Evolutionary conservation across 441 rosid species (phyloP), one percentile per base, ranked within the genome.

Genomic region (Euphorbia celastroides): DNA sequence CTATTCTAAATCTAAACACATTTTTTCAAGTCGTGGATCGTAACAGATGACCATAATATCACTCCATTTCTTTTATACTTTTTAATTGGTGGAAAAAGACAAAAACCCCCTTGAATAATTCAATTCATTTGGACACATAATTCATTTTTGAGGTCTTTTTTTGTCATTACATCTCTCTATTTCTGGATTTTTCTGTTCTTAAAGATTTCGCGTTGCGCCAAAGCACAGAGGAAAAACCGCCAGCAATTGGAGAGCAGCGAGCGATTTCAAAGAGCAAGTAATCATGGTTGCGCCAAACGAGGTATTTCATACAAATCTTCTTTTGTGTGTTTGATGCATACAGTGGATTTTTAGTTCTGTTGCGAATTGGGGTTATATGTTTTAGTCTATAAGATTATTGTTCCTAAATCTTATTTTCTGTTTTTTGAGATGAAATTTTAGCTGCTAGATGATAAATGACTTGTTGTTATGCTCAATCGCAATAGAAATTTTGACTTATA

Each of bases 251-350:
- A 22, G 30, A 22, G 30, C 44, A 11, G n/a, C 22, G 63, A 34
- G 23, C 55, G 0, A 38, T n/a, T 11, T 11, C 65, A 38, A 36
- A 42, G 38, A 56, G 30, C 52, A 51, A 17, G 16, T 27, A 55
- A 69, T 30, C 54, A 80, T 80, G 81, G 77, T 69, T 27, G 60
- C 52, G 22, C 34, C 79, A 2, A 72, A 22, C 64, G 69, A 74
- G 77, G 83, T 80, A 67, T 27, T 48, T 22, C 20, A 20, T 31
- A 55, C 26, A 3, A n/a, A n/a, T 55, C 52, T 4, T 7, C 16
- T 11, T 54, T 25, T 52, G 14, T n/a, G 36, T 0, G n/a, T 16
- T 38, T 20, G n/a, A 34, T 23, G 48, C 30, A 55, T 42, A 51
- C 31, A 11, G 30, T n/a, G 3, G 4, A 16, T 62, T 0, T 27